These are phyloP conservation scores for Thalassiosira delicatula DNA, from an alignment of 352 stramenopile genomes.

Conservation along the genomic window DNA sequence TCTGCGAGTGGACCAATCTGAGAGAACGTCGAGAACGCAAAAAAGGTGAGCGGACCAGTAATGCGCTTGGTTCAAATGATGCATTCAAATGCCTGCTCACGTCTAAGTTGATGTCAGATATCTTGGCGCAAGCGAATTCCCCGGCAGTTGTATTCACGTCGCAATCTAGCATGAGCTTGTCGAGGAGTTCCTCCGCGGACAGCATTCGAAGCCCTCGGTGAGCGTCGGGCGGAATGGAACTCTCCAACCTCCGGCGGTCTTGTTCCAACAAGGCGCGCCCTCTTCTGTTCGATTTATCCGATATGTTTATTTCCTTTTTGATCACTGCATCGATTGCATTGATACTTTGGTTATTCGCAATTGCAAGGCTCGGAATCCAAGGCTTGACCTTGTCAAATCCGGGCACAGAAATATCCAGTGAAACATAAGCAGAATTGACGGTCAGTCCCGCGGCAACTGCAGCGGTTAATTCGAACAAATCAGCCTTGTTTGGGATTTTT, in stretches of 20 bases:
- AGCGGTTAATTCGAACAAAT: constrained; percentile 32
- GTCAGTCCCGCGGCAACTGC: constrained; percentile 4
- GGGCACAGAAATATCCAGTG: background rate
- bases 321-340: constrained; percentile 9
- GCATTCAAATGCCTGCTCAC: background rate
- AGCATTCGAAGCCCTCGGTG: constrained; percentile 9
- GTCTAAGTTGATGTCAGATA: constrained; percentile 30
- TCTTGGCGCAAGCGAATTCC: constrained; percentile 33
- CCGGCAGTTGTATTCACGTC: constrained; percentile 13
- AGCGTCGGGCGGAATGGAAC: background rate
- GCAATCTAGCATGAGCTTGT: constrained; percentile 22
- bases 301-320: background rate
- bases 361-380: background rate
- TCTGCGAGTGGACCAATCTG: constrained; percentile 12
- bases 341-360: background rate
- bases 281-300: background rate
- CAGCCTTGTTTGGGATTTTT: constrained; percentile 9
- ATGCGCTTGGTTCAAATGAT: too few relatives aligned
- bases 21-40: background rate
- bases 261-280: background rate
- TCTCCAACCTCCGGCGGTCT: background rate
- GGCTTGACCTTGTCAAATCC: background rate
- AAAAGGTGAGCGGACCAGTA: background rate
- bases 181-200: background rate
- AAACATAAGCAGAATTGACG: background rate